phyloP scores from a whole-genome alignment of 345 rosid species.

The Eutrema yunnanense region DNA sequence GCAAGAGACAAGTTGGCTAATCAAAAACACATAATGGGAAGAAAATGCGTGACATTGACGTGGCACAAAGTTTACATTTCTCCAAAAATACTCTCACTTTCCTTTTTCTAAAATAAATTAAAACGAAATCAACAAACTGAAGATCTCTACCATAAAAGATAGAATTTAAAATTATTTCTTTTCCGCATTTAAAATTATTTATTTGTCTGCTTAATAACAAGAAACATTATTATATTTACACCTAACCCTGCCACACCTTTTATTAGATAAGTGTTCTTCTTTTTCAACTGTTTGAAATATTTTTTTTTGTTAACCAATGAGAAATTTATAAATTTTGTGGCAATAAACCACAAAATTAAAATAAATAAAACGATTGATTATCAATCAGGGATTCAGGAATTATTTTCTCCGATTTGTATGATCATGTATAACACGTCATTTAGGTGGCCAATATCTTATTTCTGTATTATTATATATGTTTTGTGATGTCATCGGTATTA shows the following conservation, averaged over 20 bases:
- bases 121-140: constrained; percentile 1
- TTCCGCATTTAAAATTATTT: not conserved
- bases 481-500: not conserved
- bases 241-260: constrained; percentile 5
- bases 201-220: not conserved
- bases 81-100: not conserved
- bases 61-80: constrained; percentile 4
- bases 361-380: not conserved
- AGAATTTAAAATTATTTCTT: not conserved
- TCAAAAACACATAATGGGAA: not conserved
- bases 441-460: not conserved
- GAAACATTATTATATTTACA: not conserved
- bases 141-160: not conserved
- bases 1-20: constrained; percentile 19
- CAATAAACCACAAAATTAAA: too few species aligned
- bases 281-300: not conserved
- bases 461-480: not conserved
- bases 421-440: constrained; percentile 10
- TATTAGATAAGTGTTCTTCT: not conserved
- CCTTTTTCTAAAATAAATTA: not conserved
- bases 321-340: not conserved
- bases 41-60: constrained; percentile 6
- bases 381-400: not conserved
- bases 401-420: not conserved
- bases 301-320: not conserved